Base-by-base conservation (phyloP, 2,329 filamentous ascomycete species). In the Hymenoscyphus repandus region DNA sequence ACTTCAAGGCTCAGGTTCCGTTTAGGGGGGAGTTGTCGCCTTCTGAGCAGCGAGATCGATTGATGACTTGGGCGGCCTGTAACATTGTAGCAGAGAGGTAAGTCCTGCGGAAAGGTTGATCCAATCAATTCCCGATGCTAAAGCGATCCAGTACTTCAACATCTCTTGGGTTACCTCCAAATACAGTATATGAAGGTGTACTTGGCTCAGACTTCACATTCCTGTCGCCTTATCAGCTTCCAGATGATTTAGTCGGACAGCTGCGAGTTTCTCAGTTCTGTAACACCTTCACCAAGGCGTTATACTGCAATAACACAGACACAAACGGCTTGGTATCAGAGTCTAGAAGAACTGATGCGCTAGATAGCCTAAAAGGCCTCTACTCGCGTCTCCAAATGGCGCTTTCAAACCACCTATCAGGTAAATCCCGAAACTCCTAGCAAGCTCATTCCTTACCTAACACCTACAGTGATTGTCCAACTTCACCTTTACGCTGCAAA, bases 11-110 rank as follows among this genome's bases (percentile, higher is more conserved):
- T 6, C 58, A 62, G 34, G 52, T 63, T 12, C 62, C 58, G 13
- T 53, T 53, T 15, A 49, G 60, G 31, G 60, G 61, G 18, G 50
- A 49, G n/a, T 45, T 55, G n/a, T 40, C 53, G 2, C 47, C 52
- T 17, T 37, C 54, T 10, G 58, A 60, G 38, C 39, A 56, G 12
- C 48, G 53, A 36, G 83, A 86, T 63, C 75, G 83, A 40, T 73
- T 85, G 33, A 74, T 79, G 56, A 86, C 83, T 1, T 86, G 83
- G 83, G 80, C 80, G 2, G 75, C 82, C 22, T 84, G 82, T 67
- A 86, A 86, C 61, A 78, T 84, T 55, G 81, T 85, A 45, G 80
- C 82, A 15, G 82, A 86, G 60, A 79, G 79, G 78, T 80, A 71
- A 57, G 70, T 15, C n/a, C 18, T 17, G 10, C 31, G 13, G 30